Percentiles rank a stretch among this genome's conserved stretches.
Evolutionary conservation across 106 monocot species (phyloP).

Genomic region (Allium fistulosum): DNA sequence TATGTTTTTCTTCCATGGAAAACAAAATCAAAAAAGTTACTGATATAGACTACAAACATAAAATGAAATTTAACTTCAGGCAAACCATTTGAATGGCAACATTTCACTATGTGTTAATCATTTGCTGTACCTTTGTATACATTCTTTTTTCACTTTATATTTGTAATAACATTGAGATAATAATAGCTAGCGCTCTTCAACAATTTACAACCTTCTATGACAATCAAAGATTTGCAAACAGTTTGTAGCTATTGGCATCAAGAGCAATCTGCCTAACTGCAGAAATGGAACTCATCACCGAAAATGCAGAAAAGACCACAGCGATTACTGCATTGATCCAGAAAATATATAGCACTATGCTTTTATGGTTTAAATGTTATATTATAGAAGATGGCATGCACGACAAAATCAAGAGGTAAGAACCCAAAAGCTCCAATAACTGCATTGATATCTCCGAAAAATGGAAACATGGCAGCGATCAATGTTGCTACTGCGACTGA

Average conservation of each 20-base stretch:
- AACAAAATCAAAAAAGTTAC: too few relatives aligned
- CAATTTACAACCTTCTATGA: background rate
- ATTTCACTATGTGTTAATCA: too few relatives aligned
- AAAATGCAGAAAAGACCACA: slow-evolving; percentile 38
- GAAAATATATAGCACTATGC: slow-evolving; percentile 41
- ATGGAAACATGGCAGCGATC: slow-evolving; percentile 86
- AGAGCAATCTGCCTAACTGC: slow-evolving; percentile 19
- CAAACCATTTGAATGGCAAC: too few relatives aligned
- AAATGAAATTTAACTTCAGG: too few relatives aligned
- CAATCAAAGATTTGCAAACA: slow-evolving; percentile 23
- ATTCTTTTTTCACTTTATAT: too few relatives aligned
- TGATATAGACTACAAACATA: too few relatives aligned
- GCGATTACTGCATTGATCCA: slow-evolving; percentile 65
- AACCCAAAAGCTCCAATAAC: slow-evolving; percentile 86
- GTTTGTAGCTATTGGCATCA: slow-evolving; percentile 19
- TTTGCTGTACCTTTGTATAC: too few relatives aligned
- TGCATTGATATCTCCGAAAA: slow-evolving; percentile 89
- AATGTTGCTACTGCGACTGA: slow-evolving; percentile 44
- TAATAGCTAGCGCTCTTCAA: background rate
- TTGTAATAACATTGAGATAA: too few relatives aligned
- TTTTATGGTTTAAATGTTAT: slow-evolving; percentile 64
- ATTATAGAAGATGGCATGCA: slow-evolving; percentile 73
- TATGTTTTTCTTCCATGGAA: too few relatives aligned
- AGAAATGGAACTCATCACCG: slow-evolving; percentile 41
- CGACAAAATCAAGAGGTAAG: slow-evolving; percentile 79